These are phyloP conservation scores for Blastocrithidia nonstop DNA, from an alignment of 208 protist genomes.

Conservation along the genomic window DNA sequence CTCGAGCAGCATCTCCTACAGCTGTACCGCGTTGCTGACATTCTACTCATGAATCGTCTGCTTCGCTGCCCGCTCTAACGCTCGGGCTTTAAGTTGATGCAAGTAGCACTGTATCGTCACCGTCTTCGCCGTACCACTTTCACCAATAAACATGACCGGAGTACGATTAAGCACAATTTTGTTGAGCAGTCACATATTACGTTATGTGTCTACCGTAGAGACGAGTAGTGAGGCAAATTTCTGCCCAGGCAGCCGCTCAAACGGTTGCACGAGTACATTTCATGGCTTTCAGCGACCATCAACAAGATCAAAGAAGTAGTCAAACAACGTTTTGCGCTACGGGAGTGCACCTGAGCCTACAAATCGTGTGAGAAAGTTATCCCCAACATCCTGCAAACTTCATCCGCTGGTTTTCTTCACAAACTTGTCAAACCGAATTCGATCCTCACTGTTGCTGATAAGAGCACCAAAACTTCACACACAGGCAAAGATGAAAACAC, in stretches of 20 bases:
- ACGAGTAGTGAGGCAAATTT: conserved; percentile 96
- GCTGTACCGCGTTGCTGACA: conserved; percentile 48
- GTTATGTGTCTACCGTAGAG: conserved; percentile 96
- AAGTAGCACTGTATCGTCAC: conserved; percentile 95
- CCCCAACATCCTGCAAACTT: conserved; percentile 83
- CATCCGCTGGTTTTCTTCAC: conserved; percentile 89
- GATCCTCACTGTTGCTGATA: conserved; percentile 58
- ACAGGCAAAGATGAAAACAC: conserved; percentile 90
- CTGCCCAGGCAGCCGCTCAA: conserved; percentile 60
- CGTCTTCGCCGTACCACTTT: conserved; percentile 97
- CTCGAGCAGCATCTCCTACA: conserved; percentile 86
- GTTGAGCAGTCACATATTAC: conserved; percentile 95
- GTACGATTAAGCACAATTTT: conserved; percentile 80
- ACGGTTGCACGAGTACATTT: conserved; percentile 86
- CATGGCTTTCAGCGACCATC: conserved; percentile 92
- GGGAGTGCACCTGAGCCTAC: conserved; percentile 82
- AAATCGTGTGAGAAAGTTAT: conserved; percentile 83
- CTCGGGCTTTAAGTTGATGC: conserved; percentile 59
- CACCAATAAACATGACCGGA: conserved; percentile 93
- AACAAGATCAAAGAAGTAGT: conserved; percentile 94
- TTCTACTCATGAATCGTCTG: neutral
- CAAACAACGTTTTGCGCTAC: conserved; percentile 90
- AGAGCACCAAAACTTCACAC: conserved; percentile 94
- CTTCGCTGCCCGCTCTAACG: conserved; percentile 13
- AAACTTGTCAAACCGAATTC: conserved; percentile 89